Conservation (phyloP, 2,329 filamentous ascomycete species). For the Torrubiellomyces zombiae region DNA sequence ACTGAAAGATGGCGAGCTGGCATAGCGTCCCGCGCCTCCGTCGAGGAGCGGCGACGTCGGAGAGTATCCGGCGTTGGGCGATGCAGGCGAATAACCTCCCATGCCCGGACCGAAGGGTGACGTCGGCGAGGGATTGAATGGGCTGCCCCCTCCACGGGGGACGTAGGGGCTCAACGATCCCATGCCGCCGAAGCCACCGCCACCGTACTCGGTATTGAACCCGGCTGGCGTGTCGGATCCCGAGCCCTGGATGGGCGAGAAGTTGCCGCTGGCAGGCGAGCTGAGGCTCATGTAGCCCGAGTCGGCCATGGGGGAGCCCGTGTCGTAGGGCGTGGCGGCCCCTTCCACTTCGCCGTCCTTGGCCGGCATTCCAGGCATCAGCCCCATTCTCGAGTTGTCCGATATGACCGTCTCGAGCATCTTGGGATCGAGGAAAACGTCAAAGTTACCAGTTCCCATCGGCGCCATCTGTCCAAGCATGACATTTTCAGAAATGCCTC, state of each 20-base stretch:
- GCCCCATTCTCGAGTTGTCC: conserved; percentile 73
- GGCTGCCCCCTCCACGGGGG: conserved; percentile 47
- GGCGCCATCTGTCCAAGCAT: conserved; percentile 96
- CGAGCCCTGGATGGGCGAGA: conserved; percentile 62
- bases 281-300: conserved; percentile 48
- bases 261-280: conserved; percentile 46
- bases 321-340: conserved; percentile 88
- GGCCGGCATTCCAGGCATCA: conserved; percentile 62
- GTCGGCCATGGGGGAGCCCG: conserved; percentile 62
- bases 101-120: conserved; percentile 42
- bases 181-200: conserved; percentile 31
- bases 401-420: conserved; percentile 93
- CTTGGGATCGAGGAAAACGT: conserved; percentile 80
- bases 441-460: conserved; percentile 92
- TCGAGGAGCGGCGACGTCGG: conserved; percentile 56
- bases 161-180: conserved; percentile 48
- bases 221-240: conserved; percentile 56
- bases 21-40: conserved; percentile 33
- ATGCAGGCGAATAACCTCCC: conserved; percentile 58
- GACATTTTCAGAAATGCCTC: conserved; percentile 95
- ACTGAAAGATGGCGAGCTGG: conserved; percentile 45
- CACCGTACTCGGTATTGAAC: conserved; percentile 45
- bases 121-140: conserved; percentile 55
- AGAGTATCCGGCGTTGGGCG: conserved; percentile 56
- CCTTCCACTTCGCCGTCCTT: conserved; percentile 64